A percentile compares a stretch with the other conserved stretches of the same genome.
These are phyloP conservation scores for Globisporangium takayamanum DNA, from an alignment of 352 stramenopile genomes.

Conservation along the genomic window DNA sequence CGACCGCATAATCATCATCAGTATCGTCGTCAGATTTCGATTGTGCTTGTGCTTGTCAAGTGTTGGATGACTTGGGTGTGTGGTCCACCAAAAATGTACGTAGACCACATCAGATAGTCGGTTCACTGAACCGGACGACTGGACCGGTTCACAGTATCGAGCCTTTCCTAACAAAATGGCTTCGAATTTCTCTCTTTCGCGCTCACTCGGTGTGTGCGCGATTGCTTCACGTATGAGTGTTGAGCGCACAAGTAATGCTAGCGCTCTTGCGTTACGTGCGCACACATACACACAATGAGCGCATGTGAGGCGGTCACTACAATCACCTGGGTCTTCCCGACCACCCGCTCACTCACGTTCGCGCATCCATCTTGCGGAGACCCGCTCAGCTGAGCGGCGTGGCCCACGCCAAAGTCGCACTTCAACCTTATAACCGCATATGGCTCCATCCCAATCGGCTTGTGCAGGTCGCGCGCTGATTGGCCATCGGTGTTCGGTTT, in stretches of 20 bases:
- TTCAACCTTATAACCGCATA: slow-evolving; percentile 13
- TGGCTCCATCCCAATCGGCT: slow-evolving; percentile 13
- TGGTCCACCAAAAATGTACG: too few relatives aligned
- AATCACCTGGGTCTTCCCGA: neutral
- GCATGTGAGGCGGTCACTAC: too few relatives aligned
- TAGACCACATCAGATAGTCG: neutral
- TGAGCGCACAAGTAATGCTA: neutral
- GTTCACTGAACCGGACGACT: too few relatives aligned
- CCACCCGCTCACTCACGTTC: neutral
- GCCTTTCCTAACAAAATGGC: neutral
- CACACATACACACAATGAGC: neutral
- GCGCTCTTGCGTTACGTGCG: neutral
- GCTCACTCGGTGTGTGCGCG: neutral
- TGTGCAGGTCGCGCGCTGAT: neutral
- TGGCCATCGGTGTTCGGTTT: neutral
- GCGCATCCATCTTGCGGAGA: neutral
- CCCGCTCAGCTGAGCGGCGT: neutral
- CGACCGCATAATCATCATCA: too few relatives aligned
- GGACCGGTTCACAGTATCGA: neutral
- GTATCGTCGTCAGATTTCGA: too few relatives aligned
- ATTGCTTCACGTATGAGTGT: neutral
- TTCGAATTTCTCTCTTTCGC: neutral
- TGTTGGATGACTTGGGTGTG: too few relatives aligned
- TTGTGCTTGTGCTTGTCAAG: too few relatives aligned
- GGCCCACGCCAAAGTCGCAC: neutral